Evolutionary conservation across 1,284 basidiomycete genomes (phyloP), one percentile per base, ranked within the genome.

Genomic region (Pholiota adiposa): DNA sequence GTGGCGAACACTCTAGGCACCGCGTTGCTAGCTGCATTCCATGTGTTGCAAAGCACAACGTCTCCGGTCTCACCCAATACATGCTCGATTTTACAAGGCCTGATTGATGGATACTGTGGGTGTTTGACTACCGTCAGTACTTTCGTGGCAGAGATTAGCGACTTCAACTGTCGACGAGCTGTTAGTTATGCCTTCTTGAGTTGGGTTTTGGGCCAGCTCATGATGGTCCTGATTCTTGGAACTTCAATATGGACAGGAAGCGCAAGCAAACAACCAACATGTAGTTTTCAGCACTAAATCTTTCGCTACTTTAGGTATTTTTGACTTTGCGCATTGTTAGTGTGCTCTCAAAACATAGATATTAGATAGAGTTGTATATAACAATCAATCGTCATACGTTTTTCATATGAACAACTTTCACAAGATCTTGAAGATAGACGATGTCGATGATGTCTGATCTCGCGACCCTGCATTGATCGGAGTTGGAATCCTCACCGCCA

Each of bases 41-140:
- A 87, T 67, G 85, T 91, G 49, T 73, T 93, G 40, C 90, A 94
- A 70, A 84, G 85, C 59, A 73, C 82, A 2, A 65, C 70, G 11
- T 63, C 68, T 21, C 79, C 82, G 1, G 75, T 80, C 18, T 83
- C 82, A 2, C 70, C 73, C 34, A 76, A 79, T 61, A 79, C 83
- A 43, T 97, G 95, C 69, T 82, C 85, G 38, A 79, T 93, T 18
- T 73, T 97, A 49, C 88, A 92, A 70, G 94, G 93, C 0, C 76
- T 99, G 27, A 80, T 83, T 33, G 93, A 98, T 69, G 97, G 97
- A 2, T 98, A 96, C 70, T 98, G 96, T 71, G 97, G 96, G 7
- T 96, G 94, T 75, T 79, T 99, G 64, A 96, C 91, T 3, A 99
- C 97, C 0, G 84, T 99, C 62, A 96, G 93, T 75, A 99, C 96